Evolutionary conservation across 73 alveolate species (phyloP).

Genomic region (Symbiodinium natans): DNA sequence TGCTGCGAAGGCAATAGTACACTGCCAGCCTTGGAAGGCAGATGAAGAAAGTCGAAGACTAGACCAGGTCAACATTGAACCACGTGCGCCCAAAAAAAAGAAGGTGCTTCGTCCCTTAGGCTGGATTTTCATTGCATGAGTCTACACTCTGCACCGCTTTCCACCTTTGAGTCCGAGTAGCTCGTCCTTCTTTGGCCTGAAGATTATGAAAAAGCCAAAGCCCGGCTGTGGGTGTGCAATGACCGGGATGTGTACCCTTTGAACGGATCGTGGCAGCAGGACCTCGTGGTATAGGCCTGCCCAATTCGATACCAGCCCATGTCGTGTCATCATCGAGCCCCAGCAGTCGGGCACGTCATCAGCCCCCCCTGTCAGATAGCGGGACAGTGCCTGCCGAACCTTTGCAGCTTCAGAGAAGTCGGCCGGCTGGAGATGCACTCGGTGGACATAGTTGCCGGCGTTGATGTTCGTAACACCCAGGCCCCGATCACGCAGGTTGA

Average conservation of each 20-base stretch:
- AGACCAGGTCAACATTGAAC: too few species aligned
- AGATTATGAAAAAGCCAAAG: conserved; percentile 52
- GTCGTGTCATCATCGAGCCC: conserved; percentile 29
- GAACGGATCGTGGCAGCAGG: conserved; percentile 12
- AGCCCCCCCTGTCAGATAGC: not conserved
- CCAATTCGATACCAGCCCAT: conserved; percentile 80
- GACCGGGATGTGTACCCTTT: conserved; percentile 40
- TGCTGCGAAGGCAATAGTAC: conserved; percentile 56
- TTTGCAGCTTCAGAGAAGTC: conserved; percentile 25
- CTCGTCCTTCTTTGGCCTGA: conserved; percentile 39
- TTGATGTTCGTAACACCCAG: conserved; percentile 35
- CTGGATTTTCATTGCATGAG: too few species aligned
- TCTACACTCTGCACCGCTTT: too few species aligned
- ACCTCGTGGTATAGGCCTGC: conserved; percentile 42
- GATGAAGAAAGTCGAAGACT: too few species aligned
- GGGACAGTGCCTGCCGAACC: conserved; percentile 24
- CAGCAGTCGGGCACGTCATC: conserved; percentile 31
- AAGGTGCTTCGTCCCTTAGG: not conserved
- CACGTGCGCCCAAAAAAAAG: too few species aligned
- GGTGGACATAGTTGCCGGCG: conserved; percentile 81
- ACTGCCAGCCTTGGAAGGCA: conserved; percentile 43
- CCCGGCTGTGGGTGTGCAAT: conserved; percentile 67
- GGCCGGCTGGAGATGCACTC: conserved; percentile 44
- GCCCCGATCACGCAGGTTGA: conserved; percentile 81
- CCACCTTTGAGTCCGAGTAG: conserved; percentile 20